Evolutionary conservation across 169 alveolate genomes (phyloP), one percentile per base, ranked within the genome.

Genomic region (Neospora caninum): DNA sequence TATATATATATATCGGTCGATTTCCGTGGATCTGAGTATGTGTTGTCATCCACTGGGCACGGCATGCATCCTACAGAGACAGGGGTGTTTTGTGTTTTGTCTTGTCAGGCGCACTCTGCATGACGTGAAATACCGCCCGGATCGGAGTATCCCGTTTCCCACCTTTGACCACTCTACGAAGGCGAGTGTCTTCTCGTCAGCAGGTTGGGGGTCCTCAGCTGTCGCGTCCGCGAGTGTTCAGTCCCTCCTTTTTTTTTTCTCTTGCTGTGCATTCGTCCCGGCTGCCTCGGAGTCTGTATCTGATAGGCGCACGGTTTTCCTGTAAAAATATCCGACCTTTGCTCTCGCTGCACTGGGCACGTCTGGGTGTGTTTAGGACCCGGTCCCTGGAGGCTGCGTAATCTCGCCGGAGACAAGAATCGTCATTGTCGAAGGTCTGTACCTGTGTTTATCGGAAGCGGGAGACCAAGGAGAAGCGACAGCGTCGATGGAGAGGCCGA

Each of bases 351-450:
- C n/a, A n/a, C n/a, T n/a, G n/a, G n/a, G n/a, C n/a, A n/a, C n/a
- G n/a, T n/a, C n/a, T n/a, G 86, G 13, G 34, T 73, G 34, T 16
- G 18, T 27, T 13, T 29, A 82, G 89, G 89, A 82, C 64, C 89
- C 89, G 36, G 89, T 82, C 6, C 54, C 67, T 7, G 67, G 38
- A 29, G 89, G 89, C 38, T 13, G 29, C 38, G 6, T 27, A 2
- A 82, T 82, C 64, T 41, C 67, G 53, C 89, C 89, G 67, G 34
- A 22, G n/a, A 38, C 54, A 16, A 22, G 31, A 18, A 43, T 82
- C 67, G 89, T 82, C 42, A 41, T 82, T 31, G 89, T 82, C 64
- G 89, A 82, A 25, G 89, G 89, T 31, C 67, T 82, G 29, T 82
- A 82, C 64, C 67, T 82, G 31, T 36, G 89, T 29, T 49, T 82